Conservation (phyloP, 495 filamentous ascomycete genomes). For the Pseudevernia furfuracea region DNA sequence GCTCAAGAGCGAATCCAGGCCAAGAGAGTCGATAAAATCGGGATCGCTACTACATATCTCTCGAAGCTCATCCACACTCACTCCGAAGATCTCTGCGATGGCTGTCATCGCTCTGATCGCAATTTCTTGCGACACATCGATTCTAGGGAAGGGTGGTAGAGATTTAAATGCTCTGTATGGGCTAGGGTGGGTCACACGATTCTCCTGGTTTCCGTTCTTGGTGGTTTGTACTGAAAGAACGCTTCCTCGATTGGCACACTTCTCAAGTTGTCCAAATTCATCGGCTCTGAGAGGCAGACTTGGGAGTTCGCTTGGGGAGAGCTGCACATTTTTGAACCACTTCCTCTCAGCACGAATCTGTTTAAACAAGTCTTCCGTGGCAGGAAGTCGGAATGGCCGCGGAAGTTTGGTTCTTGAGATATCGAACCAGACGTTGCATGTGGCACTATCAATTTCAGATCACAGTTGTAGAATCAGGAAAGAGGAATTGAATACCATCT, state of each 20-base stretch:
- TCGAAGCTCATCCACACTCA: background rate
- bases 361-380: slow-evolving; percentile 1
- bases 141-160: background rate
- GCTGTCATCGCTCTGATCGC: background rate
- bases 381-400: slow-evolving; percentile 1
- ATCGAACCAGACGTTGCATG: slow-evolving; percentile 12
- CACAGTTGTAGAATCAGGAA: background rate
- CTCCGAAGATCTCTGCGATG: background rate
- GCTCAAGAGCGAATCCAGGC: background rate
- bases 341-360: slow-evolving; percentile 19
- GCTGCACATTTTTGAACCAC: slow-evolving; percentile 20
- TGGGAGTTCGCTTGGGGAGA: background rate
- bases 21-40: background rate
- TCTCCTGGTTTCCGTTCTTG: background rate
- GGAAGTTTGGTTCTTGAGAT: background rate
- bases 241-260: background rate
- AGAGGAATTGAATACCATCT: slow-evolving; percentile 1
- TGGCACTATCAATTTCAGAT: background rate
- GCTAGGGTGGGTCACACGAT: background rate
- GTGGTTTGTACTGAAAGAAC: background rate
- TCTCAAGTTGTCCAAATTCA: background rate
- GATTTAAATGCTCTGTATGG: background rate
- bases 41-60: background rate
- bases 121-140: background rate
- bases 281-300: background rate